Base-by-base conservation (phyloP, 1,284 basidiomycete genomes). In the Cystobasidiaceae sp. region DNA sequence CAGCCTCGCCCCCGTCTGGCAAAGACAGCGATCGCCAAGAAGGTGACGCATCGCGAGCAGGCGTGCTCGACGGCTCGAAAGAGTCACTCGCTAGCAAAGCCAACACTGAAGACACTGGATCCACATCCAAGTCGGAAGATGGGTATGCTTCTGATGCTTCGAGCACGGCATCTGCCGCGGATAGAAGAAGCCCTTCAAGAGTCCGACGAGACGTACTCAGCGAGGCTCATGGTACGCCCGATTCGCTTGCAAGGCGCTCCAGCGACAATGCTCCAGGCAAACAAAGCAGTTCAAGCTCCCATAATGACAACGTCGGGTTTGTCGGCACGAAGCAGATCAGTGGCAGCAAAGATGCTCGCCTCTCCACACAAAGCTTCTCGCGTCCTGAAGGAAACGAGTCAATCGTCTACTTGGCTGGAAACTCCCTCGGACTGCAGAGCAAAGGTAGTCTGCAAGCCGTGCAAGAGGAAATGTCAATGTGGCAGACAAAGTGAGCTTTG, bases 351-450 rank as follows among this genome's bases (percentile, higher is more conserved):
- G 45, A 23, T 23, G 13, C 45, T 46, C 25, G 11, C 17, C 30
- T 2, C 32, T 17, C 11, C 21, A 11, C 25, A 8, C 39, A 37
- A 37, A 8, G 45, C 1, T 39, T 4, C 25, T 17, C 44, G 54
- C 41, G 32, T 13, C 54, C 54, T 28, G 60, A 62, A 30, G 34
- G 21, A 19, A 33, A 68, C 23, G 49, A 43, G 82, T 85, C 69
- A 75, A 77, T 60, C 78, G 84, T 87, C 43, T 99, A 98, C 78
- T 85, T 99, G 55, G 96, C 91, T 77, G 96, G 94, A 48, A 98
- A 99, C 79, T 97, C 93, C 45, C 83, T 98, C 3, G 94, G 94
- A 0, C 82, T 88, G 50, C 81, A 93, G 72, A 84, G 88, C 45
- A 90, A 86, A 75, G 81, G 84, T 41, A 86, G 90, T 23, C 82